These are phyloP conservation scores for Penstemon newberryi DNA, from an alignment of 257 asterid genomes.

Conservation along the genomic window DNA sequence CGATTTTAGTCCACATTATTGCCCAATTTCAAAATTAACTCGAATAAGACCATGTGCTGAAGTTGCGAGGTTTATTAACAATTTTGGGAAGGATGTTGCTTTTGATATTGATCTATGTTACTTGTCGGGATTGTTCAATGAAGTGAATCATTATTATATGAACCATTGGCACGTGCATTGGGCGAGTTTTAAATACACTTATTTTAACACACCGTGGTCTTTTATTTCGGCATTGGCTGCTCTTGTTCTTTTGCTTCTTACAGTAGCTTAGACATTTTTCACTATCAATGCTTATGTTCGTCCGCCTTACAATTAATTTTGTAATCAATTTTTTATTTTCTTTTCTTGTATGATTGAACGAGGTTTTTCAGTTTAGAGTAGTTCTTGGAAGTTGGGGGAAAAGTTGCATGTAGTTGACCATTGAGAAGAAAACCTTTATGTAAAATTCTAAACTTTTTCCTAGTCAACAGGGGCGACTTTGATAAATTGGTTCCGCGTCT, in stretches of 20 bases:
- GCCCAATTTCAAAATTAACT: too few species aligned
- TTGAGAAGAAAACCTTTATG: too few species aligned
- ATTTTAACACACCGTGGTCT: constrained; percentile 87
- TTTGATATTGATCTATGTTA: constrained; percentile 63
- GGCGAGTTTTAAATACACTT: constrained; percentile 82
- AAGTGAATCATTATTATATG: constrained; percentile 59
- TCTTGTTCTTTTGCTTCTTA: constrained; percentile 52
- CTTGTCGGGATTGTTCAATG: constrained; percentile 54
- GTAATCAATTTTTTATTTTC: too few species aligned
- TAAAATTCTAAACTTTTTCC: too few species aligned
- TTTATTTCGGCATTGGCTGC: constrained; percentile 87
- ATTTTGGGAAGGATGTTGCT: constrained; percentile 78
- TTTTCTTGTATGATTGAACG: too few species aligned
- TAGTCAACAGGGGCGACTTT: too few species aligned
- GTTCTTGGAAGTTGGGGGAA: too few species aligned
- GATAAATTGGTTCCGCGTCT: too few species aligned
- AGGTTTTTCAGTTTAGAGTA: too few species aligned
- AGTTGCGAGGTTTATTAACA: constrained; percentile 63
- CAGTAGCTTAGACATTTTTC: constrained; percentile 62
- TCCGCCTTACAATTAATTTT: constrained; percentile 3
- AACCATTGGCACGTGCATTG: constrained; percentile 67
- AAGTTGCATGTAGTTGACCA: too few species aligned
- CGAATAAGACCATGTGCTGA: constrained; percentile 26
- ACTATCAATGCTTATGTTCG: constrained; percentile 47
- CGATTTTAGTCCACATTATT: too few species aligned